A percentile compares a stretch with the other conserved stretches of the same genome.
Evolutionary conservation across 1,284 basidiomycete species (phyloP).

Genomic region (Amylostereum chailletii): DNA sequence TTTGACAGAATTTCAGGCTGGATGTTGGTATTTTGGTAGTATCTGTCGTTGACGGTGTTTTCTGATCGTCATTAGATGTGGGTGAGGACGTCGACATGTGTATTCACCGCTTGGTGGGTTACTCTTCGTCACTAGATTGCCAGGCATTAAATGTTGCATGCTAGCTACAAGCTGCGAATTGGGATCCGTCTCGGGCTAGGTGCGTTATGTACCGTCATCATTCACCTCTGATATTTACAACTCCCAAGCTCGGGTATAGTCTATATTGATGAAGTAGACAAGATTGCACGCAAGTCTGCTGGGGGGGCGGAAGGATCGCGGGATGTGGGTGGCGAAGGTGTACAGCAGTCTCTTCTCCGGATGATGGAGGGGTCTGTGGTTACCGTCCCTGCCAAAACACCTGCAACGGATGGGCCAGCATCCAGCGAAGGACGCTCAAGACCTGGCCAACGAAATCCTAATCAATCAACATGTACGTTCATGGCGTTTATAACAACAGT

Average conservation of each 20-base stretch:
- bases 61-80: constrained; percentile 50
- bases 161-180: constrained; percentile 79
- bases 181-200: constrained; percentile 79
- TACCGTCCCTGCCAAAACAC: constrained; percentile 69
- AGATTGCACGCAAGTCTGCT: constrained; percentile 69
- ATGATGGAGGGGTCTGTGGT: constrained; percentile 91
- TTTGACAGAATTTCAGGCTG: constrained; percentile 40
- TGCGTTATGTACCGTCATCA: constrained; percentile 16
- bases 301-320: constrained; percentile 67
- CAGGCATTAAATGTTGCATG: too few relatives aligned
- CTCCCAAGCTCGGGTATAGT: constrained; percentile 75
- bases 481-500: not conserved
- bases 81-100: constrained; percentile 93
- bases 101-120: constrained; percentile 67
- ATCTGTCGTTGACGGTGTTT: constrained; percentile 1
- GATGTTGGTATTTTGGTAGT: constrained; percentile 45
- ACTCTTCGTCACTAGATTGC: too few relatives aligned
- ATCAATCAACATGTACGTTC: constrained; percentile 22
- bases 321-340: constrained; percentile 94
- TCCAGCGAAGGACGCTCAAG: constrained; percentile 38
- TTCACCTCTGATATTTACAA: constrained; percentile 8
- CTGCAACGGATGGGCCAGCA: constrained; percentile 34
- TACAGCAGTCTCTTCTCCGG: constrained; percentile 86
- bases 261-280: constrained; percentile 95
- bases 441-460: constrained; percentile 25